Evolutionary conservation across 192 early-diverging fungal genomes (phyloP).

Genomic region (Coemansia sp.): DNA sequence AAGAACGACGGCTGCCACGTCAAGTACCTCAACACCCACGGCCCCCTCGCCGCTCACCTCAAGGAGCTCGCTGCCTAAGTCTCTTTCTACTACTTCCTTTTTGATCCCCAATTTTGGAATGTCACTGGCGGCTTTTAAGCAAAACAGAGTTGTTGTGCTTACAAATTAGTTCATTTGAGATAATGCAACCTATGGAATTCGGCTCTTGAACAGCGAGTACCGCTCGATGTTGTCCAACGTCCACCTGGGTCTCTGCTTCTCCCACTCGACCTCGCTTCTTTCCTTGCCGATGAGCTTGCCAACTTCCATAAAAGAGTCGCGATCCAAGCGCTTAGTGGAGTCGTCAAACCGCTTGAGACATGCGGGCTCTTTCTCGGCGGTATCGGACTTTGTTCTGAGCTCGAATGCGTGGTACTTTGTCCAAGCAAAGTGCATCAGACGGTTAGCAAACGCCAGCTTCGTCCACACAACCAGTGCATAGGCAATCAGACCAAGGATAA

Average conservation of each 20-base stretch:
- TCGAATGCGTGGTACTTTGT: constrained; percentile 60
- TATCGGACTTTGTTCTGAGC: constrained; percentile 16
- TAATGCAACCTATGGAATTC: constrained; percentile 49
- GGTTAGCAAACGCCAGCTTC: constrained; percentile 77
- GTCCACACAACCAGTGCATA: constrained; percentile 59
- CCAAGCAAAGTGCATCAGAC: constrained; percentile 72
- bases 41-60: constrained; percentile 63
- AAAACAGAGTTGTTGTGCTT: not conserved
- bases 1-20: constrained; percentile 93
- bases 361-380: not conserved
- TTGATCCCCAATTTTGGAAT: constrained; percentile 3
- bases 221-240: constrained; percentile 86
- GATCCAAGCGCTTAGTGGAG: constrained; percentile 51
- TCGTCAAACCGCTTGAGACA: constrained; percentile 45
- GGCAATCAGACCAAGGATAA: constrained; percentile 48
- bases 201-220: constrained; percentile 86
- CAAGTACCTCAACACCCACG: constrained; percentile 89
- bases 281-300: constrained; percentile 43
- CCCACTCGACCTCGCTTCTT: constrained; percentile 44
- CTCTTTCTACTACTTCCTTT: not conserved
- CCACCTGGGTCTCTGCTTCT: constrained; percentile 57
- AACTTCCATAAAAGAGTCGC: constrained; percentile 32
- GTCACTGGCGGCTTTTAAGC: not conserved
- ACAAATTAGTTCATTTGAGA: no score
- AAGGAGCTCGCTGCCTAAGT: constrained; percentile 18